Percentiles rank a stretch among this genome's conserved stretches.
These are phyloP conservation scores for Xanthoceras sorbifolium DNA, from an alignment of 345 rosid species.

Conservation along the genomic window DNA sequence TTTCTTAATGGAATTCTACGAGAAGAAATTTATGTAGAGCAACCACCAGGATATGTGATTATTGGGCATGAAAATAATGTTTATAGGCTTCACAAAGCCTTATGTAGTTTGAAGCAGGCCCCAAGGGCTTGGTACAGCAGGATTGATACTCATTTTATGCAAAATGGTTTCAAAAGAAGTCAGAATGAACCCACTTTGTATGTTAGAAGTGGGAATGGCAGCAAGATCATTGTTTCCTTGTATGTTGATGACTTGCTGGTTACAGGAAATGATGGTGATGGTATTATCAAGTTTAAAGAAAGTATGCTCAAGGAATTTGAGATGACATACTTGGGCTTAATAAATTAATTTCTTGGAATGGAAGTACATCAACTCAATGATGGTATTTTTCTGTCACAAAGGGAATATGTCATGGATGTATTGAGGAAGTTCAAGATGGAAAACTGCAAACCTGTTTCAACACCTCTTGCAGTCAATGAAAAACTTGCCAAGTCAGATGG, in stretches of 20 bases:
- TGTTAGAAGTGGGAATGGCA: background rate
- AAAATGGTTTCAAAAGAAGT: slow-evolving; percentile 4
- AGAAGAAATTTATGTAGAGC: too few relatives aligned
- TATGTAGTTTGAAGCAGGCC: slow-evolving; percentile 3
- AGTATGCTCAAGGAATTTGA: too few relatives aligned
- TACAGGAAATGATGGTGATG: background rate
- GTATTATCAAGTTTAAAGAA: background rate
- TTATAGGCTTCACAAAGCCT: background rate
- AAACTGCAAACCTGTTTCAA: too few relatives aligned
- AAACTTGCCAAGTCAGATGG: background rate
- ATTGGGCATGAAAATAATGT: too few relatives aligned
- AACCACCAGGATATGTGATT: too few relatives aligned
- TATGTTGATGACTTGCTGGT: slow-evolving; percentile 13
- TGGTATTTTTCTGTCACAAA: too few relatives aligned
- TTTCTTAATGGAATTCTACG: background rate
- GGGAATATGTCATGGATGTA: too few relatives aligned
- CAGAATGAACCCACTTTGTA: background rate
- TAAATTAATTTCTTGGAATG: too few relatives aligned
- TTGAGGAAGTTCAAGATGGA: too few relatives aligned
- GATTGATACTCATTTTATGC: background rate
- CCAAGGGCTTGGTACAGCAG: background rate
- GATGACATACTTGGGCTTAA: too few relatives aligned
- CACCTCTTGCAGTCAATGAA: too few relatives aligned
- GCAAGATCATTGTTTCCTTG: background rate
- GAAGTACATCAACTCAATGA: too few relatives aligned